A percentile compares a stretch with the other conserved stretches of the same genome.
Evolutionary conservation across 495 filamentous ascomycete species (phyloP).

Genomic region (Lindgomyces ingoldianus): DNA sequence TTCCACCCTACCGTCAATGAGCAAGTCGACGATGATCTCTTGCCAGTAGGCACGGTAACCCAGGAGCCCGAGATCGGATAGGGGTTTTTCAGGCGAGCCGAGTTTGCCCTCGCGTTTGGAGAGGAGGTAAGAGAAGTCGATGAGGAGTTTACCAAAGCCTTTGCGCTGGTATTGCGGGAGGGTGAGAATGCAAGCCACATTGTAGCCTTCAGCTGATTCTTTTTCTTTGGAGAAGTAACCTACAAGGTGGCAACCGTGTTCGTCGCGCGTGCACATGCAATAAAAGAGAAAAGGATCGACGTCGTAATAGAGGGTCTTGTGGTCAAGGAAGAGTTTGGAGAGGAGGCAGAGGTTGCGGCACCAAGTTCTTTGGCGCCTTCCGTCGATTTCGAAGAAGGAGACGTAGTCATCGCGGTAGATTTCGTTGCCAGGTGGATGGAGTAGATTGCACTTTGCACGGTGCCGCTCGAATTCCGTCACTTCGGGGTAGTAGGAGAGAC

Average conservation of each 20-base stretch:
- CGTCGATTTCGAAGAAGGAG: conserved; percentile 97
- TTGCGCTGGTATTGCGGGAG: conserved; percentile 94
- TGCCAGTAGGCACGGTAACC: conserved; percentile 97
- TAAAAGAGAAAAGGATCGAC: conserved; percentile 99
- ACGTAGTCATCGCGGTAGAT: conserved; percentile 95
- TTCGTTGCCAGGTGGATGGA: conserved; percentile 95
- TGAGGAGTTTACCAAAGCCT: conserved; percentile 87
- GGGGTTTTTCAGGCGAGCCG: conserved; percentile 92
- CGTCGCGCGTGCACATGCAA: conserved; percentile 88
- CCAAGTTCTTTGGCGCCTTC: conserved; percentile 91
- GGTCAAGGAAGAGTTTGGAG: conserved; percentile 94
- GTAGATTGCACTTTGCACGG: conserved; percentile 83
- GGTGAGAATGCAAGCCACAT: conserved; percentile 95
- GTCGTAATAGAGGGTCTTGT: conserved; percentile 99
- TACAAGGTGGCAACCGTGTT: conserved; percentile 86
- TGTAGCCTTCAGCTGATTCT: conserved; percentile 92
- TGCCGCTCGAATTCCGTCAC: conserved; percentile 78
- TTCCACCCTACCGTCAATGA: conserved; percentile 66
- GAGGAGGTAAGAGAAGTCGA: conserved; percentile 97
- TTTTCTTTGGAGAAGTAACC: conserved; percentile 99
- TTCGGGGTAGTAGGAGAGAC: conserved; percentile 84
- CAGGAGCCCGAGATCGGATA: conserved; percentile 87
- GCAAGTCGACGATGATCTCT: conserved; percentile 82
- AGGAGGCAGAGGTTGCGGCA: conserved; percentile 94
- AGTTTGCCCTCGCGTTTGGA: conserved; percentile 92